Base-by-base conservation (phyloP, 192 early-diverging fungal species). In the Mortierella claussenii region DNA sequence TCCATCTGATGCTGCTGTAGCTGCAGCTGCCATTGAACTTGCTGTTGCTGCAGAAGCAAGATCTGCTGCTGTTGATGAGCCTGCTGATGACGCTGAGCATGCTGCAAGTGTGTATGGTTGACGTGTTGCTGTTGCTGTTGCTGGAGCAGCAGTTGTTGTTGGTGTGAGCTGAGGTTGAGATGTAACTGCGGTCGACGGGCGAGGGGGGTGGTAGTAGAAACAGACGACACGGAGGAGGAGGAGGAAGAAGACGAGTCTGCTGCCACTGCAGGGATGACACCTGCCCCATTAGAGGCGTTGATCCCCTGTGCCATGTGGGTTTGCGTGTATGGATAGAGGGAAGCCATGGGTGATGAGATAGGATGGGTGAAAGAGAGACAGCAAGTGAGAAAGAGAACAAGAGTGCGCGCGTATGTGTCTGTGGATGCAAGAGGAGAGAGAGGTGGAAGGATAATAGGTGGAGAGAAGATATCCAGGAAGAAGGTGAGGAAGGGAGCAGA, bases 1-100 rank as follows among this genome's bases (percentile, higher is more conserved):
- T 57, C 55, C 55, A 44, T 57, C 23, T 60, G 57, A 21, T 58
- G 40, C 44, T 60, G 55, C 15, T 57, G 55, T 21, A 40, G 53
- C 26, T 50, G 48, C 48, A 40, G 32, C 31, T 54, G 52, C 17
- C 34, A 31, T 15, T 50, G 48, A 11, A 21, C 23, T 32, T 57
- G 55, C 20, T 55, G 53, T 32, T 55, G 53, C 23, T 55, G 53
- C 12, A 23, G 24, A 1, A 40, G 24, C 3, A 55, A 49, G 9
- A 59, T 55, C 11, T 60, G 51, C 21, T 68, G 65, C 9, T 45
- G 54, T 8, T 66, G 54, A 8, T 68, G 55, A 2, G 36, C 20
- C 30, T 36, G 48, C 20, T 52, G 48, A 8, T 50, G 55, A 6
- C 59, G 65, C 24, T 68, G 60, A 1, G 27, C 46, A 34, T 50